These are phyloP conservation scores for Ceratocystis ficicola DNA, from an alignment of 2,329 filamentous ascomycete species.

Conservation along the genomic window DNA sequence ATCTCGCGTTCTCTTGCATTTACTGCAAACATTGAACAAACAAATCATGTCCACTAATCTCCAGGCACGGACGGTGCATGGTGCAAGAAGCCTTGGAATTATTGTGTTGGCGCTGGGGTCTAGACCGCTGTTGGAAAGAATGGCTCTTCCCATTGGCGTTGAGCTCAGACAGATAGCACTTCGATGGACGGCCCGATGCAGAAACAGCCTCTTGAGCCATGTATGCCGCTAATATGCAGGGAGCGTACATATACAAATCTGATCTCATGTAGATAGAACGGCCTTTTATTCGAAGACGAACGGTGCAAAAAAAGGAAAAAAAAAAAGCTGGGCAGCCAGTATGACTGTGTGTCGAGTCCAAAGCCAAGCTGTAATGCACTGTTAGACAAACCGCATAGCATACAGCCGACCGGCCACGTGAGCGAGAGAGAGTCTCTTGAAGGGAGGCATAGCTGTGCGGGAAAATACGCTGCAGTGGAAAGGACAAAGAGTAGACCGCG, in stretches of 20 bases:
- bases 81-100: neutral
- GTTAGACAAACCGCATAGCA: neutral
- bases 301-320: neutral
- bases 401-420: neutral
- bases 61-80: neutral
- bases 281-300: neutral
- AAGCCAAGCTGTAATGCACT: neutral
- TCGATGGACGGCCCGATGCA: neutral
- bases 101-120: neutral
- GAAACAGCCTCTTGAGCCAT: conserved; percentile 5
- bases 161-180: neutral
- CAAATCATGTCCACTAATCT: neutral
- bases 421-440: neutral
- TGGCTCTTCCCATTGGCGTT: neutral
- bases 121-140: neutral
- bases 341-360: neutral
- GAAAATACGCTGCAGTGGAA: neutral
- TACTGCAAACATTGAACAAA: neutral
- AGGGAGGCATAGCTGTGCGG: neutral
- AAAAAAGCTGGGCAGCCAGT: neutral
- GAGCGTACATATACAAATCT: neutral
- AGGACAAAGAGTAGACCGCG: too few relatives aligned
- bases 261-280: neutral
- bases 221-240: neutral
- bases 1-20: neutral